Evolutionary conservation across 2,329 filamentous ascomycete genomes (phyloP).

Genomic region (Alternaria sp.): DNA sequence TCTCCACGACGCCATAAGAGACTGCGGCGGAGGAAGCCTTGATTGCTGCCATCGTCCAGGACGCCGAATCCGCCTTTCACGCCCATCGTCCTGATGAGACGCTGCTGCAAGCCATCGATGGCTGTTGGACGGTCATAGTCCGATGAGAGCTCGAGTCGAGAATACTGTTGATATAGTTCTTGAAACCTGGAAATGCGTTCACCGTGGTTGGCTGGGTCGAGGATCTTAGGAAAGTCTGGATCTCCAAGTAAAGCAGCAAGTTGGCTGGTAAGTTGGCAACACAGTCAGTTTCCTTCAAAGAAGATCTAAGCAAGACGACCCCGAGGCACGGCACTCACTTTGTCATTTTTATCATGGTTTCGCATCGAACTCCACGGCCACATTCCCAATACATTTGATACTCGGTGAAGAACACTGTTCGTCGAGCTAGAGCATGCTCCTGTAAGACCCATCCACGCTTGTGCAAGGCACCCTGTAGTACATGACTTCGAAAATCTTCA

Average conservation of each 20-base stretch:
- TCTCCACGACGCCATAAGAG: background rate
- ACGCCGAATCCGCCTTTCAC: background rate
- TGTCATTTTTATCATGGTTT: conserved; percentile 23
- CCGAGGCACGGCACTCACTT: conserved; percentile 18
- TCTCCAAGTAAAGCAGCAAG: background rate
- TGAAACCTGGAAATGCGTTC: background rate
- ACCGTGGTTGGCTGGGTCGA: background rate
- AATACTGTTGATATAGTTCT: background rate
- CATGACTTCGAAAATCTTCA: background rate
- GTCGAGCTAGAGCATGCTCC: conserved; percentile 33
- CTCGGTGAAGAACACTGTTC: conserved; percentile 36
- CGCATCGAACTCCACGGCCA: conserved; percentile 27
- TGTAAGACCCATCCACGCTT: conserved; percentile 40
- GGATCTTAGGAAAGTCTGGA: background rate
- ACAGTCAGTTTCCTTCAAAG: too few species aligned
- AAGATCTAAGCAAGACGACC: background rate
- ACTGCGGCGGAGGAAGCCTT: background rate
- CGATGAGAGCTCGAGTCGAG: background rate
- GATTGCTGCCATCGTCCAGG: background rate
- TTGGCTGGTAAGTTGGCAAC: background rate
- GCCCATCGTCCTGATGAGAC: too few species aligned
- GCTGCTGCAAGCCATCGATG: background rate
- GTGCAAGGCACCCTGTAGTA: conserved; percentile 16
- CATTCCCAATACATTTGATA: conserved; percentile 42
- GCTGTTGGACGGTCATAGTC: background rate